These are phyloP conservation scores for Penicillium cinerascens DNA, from an alignment of 495 filamentous ascomycete genomes.

Conservation along the genomic window DNA sequence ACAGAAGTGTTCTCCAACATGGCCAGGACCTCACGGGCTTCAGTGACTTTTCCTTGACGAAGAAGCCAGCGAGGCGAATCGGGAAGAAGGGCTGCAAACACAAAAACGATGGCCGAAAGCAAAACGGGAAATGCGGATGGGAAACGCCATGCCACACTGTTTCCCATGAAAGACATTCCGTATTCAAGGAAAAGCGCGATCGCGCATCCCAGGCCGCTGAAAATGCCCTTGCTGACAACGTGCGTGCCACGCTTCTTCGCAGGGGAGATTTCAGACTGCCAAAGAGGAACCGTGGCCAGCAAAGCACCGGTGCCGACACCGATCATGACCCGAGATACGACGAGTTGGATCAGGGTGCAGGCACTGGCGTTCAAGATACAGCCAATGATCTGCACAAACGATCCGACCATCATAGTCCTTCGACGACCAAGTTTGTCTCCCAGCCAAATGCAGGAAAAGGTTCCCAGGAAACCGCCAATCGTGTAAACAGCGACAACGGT, in stretches of 20 bases:
- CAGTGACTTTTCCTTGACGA: constrained; percentile 26
- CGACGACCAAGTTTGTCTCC: constrained; percentile 56
- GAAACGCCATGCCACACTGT: constrained; percentile 45
- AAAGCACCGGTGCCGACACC: constrained; percentile 59
- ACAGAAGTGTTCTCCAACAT: constrained; percentile 37
- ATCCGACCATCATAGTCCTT: constrained; percentile 51
- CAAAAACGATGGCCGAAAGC: constrained; percentile 19
- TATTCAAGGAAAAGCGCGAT: constrained; percentile 52
- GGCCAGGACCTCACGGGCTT: constrained; percentile 34
- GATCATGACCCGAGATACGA: constrained; percentile 51
- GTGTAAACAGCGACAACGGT: constrained; percentile 56
- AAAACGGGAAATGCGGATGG: constrained; percentile 47
- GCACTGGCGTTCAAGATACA: constrained; percentile 53
- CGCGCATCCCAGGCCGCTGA: constrained; percentile 56
- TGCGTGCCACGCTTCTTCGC: constrained; percentile 55
- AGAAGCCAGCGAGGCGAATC: constrained; percentile 48
- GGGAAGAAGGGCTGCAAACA: constrained; percentile 37
- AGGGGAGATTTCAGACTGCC: constrained; percentile 60
- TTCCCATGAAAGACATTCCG: constrained; percentile 45
- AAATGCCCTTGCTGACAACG: constrained; percentile 55
- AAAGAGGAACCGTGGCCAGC: constrained; percentile 59
- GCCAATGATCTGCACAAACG: constrained; percentile 53
- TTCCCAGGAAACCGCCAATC: constrained; percentile 56
- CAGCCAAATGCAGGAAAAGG: constrained; percentile 48
- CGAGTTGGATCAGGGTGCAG: constrained; percentile 51